Conservation (phyloP, 2,329 filamentous ascomycete genomes). For the Ilyonectria mors-panacis region DNA sequence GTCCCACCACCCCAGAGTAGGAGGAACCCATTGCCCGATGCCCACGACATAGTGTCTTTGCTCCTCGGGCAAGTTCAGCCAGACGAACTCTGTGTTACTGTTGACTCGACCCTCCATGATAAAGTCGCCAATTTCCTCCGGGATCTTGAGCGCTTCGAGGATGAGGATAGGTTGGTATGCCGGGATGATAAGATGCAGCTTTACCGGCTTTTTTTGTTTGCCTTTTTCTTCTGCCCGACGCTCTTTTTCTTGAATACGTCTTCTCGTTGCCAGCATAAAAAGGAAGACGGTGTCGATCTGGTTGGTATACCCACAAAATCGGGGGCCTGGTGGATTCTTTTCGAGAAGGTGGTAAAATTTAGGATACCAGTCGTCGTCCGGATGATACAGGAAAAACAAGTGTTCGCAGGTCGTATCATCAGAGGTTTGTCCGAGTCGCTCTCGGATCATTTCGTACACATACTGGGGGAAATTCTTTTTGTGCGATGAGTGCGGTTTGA, state of each 20-base stretch:
- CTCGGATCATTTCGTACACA: slow-evolving; percentile 55
- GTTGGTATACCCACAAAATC: slow-evolving; percentile 58
- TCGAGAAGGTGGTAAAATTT: slow-evolving; percentile 57
- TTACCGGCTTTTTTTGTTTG: slow-evolving; percentile 41
- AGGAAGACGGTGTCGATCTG: slow-evolving; percentile 58
- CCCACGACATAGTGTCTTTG: slow-evolving; percentile 51
- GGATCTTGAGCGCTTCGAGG: slow-evolving; percentile 53
- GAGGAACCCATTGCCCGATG: slow-evolving; percentile 53
- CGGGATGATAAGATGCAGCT: slow-evolving; percentile 57
- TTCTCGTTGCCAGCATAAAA: slow-evolving; percentile 56
- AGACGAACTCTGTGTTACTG: slow-evolving; percentile 56
- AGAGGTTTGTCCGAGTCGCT: slow-evolving; percentile 52
- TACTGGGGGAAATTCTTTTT: slow-evolving; percentile 55
- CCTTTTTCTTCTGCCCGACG: slow-evolving; percentile 43
- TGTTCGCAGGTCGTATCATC: slow-evolving; percentile 51
- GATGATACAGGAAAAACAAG: slow-evolving; percentile 59
- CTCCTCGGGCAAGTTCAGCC: slow-evolving; percentile 55
- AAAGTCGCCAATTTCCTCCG: slow-evolving; percentile 55
- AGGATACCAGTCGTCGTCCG: slow-evolving; percentile 59
- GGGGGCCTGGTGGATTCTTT: slow-evolving; percentile 50
- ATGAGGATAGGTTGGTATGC: slow-evolving; percentile 58
- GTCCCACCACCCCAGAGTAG: slow-evolving; percentile 45
- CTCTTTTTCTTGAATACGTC: slow-evolving; percentile 45
- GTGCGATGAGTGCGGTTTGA: slow-evolving; percentile 55
- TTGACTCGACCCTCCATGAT: slow-evolving; percentile 57